Evolutionary conservation across 176 grass and related monocot species (phyloP).

Genomic region (Musa beccarii): DNA sequence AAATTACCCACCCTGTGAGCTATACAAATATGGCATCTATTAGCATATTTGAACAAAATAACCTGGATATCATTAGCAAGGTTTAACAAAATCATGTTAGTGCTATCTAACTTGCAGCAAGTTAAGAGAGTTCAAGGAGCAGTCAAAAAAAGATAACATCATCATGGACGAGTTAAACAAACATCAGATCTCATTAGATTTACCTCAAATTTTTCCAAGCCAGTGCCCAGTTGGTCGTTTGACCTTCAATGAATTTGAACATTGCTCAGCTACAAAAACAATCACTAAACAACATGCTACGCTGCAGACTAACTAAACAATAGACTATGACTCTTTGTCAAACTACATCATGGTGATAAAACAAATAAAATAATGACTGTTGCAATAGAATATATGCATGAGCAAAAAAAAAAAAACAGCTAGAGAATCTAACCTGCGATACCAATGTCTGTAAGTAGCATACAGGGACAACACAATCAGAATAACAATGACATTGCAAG

Average conservation of each 20-base stretch:
- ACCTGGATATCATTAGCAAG: no score
- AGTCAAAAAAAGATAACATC: background rate
- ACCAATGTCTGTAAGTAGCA: conserved; percentile 23
- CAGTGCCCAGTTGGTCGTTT: background rate
- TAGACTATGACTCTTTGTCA: no score
- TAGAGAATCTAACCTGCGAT: conserved; percentile 11
- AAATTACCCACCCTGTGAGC: no score
- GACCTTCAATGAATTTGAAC: conserved; percentile 10
- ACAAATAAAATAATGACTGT: background rate
- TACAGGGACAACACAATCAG: conserved; percentile 21
- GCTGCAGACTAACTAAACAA: background rate
- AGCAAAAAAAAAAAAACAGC: background rate
- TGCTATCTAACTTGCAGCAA: background rate
- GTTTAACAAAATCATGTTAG: no score
- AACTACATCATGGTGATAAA: background rate
- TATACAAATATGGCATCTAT: no score
- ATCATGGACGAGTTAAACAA: background rate
- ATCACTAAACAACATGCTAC: background rate
- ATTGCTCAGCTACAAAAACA: background rate
- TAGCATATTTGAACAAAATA: no score
- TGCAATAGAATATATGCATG: background rate
- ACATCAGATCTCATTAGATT: background rate
- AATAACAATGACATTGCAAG: conserved; percentile 18
- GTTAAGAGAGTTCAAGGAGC: background rate
- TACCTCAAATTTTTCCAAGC: conserved; percentile 11